These are phyloP conservation scores for Deinandra increscens DNA, from an alignment of 129 eudicot species.

Conservation along the genomic window DNA sequence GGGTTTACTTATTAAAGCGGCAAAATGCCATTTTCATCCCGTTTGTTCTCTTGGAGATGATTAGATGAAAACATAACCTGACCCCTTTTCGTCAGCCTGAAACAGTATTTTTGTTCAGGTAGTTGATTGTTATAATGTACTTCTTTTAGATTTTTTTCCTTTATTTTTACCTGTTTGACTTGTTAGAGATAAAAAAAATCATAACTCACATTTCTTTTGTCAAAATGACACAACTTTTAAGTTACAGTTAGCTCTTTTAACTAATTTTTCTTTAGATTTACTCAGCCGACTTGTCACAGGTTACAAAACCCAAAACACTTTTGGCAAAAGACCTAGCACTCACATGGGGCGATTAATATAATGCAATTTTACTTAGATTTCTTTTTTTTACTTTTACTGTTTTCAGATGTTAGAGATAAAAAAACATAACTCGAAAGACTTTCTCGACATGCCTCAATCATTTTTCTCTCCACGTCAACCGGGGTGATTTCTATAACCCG, in stretches of 20 bases:
- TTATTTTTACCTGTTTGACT: neutral
- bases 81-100: neutral
- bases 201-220: neutral
- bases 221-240: neutral
- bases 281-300: too few species aligned
- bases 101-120: neutral
- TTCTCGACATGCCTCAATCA: neutral
- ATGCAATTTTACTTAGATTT: neutral
- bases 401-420: neutral
- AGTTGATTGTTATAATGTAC: neutral
- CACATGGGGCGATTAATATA: neutral
- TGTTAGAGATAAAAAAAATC: neutral
- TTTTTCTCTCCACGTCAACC: neutral
- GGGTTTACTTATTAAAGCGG: neutral
- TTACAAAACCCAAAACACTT: too few species aligned
- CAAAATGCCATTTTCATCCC: neutral
- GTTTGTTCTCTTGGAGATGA: neutral
- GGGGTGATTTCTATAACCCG: neutral
- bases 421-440: neutral
- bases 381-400: too few species aligned
- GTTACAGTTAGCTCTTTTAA: too few species aligned
- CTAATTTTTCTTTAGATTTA: too few species aligned
- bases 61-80: neutral
- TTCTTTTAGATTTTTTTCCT: neutral
- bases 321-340: too few species aligned